A percentile compares a stretch with the other conserved stretches of the same genome.
Conservation (phyloP, 2,329 filamentous ascomycete species). For the Pseudogymnoascus sp. region DNA sequence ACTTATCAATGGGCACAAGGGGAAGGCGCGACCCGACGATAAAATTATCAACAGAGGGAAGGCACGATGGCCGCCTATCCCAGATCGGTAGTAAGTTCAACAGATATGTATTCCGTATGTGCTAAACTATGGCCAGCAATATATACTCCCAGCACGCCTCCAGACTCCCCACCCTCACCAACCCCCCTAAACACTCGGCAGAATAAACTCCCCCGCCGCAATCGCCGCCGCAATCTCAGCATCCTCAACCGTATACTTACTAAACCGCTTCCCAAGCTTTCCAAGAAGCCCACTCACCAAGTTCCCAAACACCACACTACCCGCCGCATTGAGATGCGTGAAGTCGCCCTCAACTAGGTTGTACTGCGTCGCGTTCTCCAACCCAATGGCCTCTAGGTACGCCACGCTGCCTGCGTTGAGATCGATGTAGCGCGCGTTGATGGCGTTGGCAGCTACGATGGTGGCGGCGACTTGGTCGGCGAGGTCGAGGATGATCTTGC, state of each 20-base stretch:
- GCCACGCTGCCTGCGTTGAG: conserved; percentile 33
- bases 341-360: conserved; percentile 35
- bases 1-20: not conserved
- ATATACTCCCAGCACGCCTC: not conserved
- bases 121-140: not conserved
- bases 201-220: conserved; percentile 12
- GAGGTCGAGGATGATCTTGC: conserved; percentile 33
- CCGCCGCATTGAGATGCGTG: conserved; percentile 37
- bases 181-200: not conserved
- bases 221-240: conserved; percentile 13
- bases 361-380: conserved; percentile 30
- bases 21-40: not conserved
- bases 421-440: conserved; percentile 30
- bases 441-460: conserved; percentile 29
- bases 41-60: too few relatives aligned
- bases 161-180: not conserved
- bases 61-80: not conserved
- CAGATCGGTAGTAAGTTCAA: not conserved
- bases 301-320: conserved; percentile 35
- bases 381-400: conserved; percentile 37
- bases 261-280: not conserved
- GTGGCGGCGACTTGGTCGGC: conserved; percentile 31
- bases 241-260: conserved; percentile 7
- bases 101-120: not conserved
- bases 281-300: conserved; percentile 29